Base-by-base conservation (phyloP, 1,284 basidiomycete species). In the Pseudozyma pruni region DNA sequence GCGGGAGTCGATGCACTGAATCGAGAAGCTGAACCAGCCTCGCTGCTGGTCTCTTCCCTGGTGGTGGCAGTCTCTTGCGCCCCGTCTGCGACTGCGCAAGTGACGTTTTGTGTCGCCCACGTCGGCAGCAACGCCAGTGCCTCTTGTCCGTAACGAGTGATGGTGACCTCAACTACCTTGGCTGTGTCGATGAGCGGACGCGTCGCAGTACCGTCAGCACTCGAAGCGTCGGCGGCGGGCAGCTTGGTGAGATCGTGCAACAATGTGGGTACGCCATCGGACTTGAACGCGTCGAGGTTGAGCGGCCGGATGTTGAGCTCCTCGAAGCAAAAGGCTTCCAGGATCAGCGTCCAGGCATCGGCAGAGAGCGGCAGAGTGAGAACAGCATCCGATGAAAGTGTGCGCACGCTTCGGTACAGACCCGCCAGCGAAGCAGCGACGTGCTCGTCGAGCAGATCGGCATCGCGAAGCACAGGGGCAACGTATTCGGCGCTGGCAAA, bases 281-380 rank as follows among this genome's bases (percentile, higher is more conserved):
- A 22, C 44, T 60, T 53, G 62, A 68, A 67, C 6, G 66, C 58
- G 7, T 63, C 62, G 9, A 72, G 45, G 47, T 59, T 59, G 40
- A 67, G 60, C 37, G 43, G 55, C 20, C 72, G 54, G 13, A 67
- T 32, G 32, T 67, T 52, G 20, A 38, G 20, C 45, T 74, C 72
- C 44, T 74, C 72, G 37, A 64, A 64, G 55, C 63, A 68, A 33
- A 72, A 71, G 20, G 68, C 66, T 20, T 72, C 68, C 40, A 71
- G 46, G 23, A 74, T 54, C 35, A 63, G 17, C 10, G 25, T 31
- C 68, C 68, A 74, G 5, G 53, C 72, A 27, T 56, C 47, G 6
- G 16, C 38, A 33, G 44, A 64, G 22, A 74, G 49, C 17, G 63
- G 63, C 41, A 68, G 38, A 20, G 25, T 34, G 39, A 42, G 17